These are phyloP conservation scores for Aspergillus chevalieri DNA, from an alignment of 2,329 filamentous ascomycete genomes.

Conservation along the genomic window DNA sequence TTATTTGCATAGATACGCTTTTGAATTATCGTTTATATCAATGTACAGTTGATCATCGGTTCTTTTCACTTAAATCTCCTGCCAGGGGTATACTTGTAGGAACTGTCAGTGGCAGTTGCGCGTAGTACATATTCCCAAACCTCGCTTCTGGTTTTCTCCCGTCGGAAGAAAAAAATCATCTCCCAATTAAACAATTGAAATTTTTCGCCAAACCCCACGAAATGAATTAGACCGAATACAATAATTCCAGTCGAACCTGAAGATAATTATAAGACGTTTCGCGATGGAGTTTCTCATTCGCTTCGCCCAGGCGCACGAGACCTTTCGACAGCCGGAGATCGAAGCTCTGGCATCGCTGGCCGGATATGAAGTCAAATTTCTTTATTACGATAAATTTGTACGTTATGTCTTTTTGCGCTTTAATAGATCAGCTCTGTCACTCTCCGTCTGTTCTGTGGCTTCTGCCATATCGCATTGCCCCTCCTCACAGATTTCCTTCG, in stretches of 20 bases:
- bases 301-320: slow-evolving; percentile 82
- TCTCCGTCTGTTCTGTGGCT: slow-evolving; percentile 1
- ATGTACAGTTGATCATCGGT: too few species aligned
- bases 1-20: too few species aligned
- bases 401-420: slow-evolving; percentile 36
- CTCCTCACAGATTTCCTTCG: slow-evolving; percentile 4
- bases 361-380: slow-evolving; percentile 61
- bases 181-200: too few species aligned
- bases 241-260: not conserved
- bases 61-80: too few species aligned
- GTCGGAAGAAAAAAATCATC: too few species aligned
- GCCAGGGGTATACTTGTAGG: too few species aligned
- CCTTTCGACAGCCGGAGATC: slow-evolving; percentile 81
- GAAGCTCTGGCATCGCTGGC: slow-evolving; percentile 69
- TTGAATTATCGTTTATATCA: too few species aligned
- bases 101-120: too few species aligned
- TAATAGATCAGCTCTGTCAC: not conserved
- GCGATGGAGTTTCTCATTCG: slow-evolving; percentile 74
- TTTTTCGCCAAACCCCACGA: too few species aligned
- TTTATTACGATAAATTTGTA: slow-evolving; percentile 71
- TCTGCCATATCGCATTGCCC: not conserved
- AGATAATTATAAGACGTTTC: not conserved
- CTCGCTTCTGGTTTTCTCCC: too few species aligned
- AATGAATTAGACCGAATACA: not conserved
- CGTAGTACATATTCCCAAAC: not conserved